Percentiles rank a stretch among this genome's conserved stretches.
These are phyloP conservation scores for Tolypocladium tropicale DNA, from an alignment of 2,329 filamentous ascomycete genomes.

Conservation along the genomic window DNA sequence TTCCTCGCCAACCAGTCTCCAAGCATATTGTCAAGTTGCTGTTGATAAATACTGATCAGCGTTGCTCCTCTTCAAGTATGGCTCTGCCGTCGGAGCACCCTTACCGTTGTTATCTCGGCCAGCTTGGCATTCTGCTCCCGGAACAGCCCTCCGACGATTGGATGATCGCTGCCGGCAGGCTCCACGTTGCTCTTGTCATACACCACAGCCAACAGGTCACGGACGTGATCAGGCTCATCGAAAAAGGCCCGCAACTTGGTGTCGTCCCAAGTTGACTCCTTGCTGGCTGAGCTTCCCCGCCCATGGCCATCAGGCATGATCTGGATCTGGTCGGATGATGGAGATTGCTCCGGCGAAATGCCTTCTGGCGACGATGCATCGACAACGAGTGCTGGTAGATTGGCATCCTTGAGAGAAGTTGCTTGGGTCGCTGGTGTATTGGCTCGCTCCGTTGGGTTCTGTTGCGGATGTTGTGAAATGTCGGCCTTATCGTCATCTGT, in stretches of 20 bases:
- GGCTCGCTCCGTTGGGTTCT: constrained; percentile 11
- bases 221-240: constrained; percentile 79
- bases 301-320: constrained; percentile 28
- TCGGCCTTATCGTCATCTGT: constrained; percentile 20
- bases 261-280: constrained; percentile 67
- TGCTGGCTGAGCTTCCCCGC: constrained; percentile 25
- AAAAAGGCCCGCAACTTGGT: constrained; percentile 78
- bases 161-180: constrained; percentile 74
- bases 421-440: neutral
- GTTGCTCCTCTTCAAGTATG: too few relatives aligned
- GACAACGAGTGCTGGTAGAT: constrained; percentile 56
- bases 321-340: constrained; percentile 51
- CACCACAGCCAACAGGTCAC: constrained; percentile 82
- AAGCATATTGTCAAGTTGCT: constrained; percentile 80
- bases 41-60: constrained; percentile 7
- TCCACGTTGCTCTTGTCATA: constrained; percentile 82
- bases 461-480: constrained; percentile 10
- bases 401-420: constrained; percentile 26
- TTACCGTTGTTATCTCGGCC: constrained; percentile 71
- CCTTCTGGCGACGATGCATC: constrained; percentile 64
- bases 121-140: constrained; percentile 78
- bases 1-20: constrained; percentile 70
- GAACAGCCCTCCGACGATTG: constrained; percentile 70
- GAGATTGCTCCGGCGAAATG: constrained; percentile 52
- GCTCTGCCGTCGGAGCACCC: constrained; percentile 11